Evolutionary conservation across 768 basidiomycete species (phyloP).

Genomic region (Kwoniella pini): DNA sequence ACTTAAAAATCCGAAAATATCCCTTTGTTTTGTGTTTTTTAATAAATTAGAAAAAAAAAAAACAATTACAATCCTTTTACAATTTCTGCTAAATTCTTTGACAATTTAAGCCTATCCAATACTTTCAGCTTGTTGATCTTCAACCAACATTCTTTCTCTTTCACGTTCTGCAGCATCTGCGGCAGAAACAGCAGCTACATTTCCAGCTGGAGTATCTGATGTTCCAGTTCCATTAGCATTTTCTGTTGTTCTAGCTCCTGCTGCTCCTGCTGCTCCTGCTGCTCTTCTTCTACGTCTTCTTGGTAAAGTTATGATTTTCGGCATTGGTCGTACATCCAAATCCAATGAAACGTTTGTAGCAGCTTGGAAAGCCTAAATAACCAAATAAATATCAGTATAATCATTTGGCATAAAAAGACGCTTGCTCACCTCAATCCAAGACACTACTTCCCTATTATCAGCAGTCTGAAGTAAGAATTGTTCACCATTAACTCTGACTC

Average conservation of each 20-base stretch:
- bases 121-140: constrained; percentile 19
- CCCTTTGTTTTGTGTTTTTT: no score
- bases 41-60: no score
- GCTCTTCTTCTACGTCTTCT: constrained; percentile 44
- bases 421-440: constrained; percentile 84
- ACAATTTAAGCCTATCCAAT: not conserved
- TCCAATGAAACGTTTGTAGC: constrained; percentile 89
- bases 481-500: constrained; percentile 88
- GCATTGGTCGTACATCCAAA: constrained; percentile 88
- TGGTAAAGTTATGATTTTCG: constrained; percentile 63
- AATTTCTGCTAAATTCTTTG: not conserved
- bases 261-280: constrained; percentile 24
- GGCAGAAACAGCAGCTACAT: constrained; percentile 6
- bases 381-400: not conserved
- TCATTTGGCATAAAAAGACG: not conserved
- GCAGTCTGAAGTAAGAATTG: constrained; percentile 92
- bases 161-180: constrained; percentile 21
- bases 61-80: no score
- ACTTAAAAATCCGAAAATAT: no score
- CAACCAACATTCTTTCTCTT: constrained; percentile 21
- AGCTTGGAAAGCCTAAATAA: constrained; percentile 74
- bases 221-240: constrained; percentile 10
- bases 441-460: constrained; percentile 79
- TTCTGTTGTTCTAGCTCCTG: constrained; percentile 6
- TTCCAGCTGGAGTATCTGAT: constrained; percentile 8